Evolutionary conservation across 495 filamentous ascomycete genomes (phyloP), one percentile per base, ranked within the genome.

Genomic region (Talaromyces proteolyticus): DNA sequence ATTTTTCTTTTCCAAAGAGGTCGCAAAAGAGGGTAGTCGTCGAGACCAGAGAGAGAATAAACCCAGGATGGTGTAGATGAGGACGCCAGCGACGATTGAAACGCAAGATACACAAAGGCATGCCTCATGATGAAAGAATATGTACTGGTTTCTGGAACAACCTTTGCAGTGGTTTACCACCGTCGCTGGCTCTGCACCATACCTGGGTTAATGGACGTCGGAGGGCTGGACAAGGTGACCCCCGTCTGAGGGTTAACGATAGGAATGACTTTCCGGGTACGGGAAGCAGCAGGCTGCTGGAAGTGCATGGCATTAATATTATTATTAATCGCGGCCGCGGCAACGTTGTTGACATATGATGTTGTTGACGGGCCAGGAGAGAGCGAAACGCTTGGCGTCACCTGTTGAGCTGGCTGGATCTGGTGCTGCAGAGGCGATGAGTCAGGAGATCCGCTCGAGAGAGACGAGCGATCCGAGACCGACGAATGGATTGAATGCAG

Each of bases 241-340:
- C 93, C 90, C 25, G 94, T 97, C 53, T 76, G 86, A 26, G 93
- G 93, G 78, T 99, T 96, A 70, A 99, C 86, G 65, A 99, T 99
- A 16, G 93, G 94, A 57, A 99, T 99, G 57, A 93, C 89, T 64
- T 96, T 97, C 57, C 92, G 88, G 55, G 85, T 82, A 64, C 94
- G 88, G 50, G 87, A 86, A 48, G 91, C 86, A 46, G 89, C 68
- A 37, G 89, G 87, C 73, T 96, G 93, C 62, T 94, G 88, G 58
- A 88, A 77, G 69, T 89, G 94, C 53, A 88, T 73, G 56, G 78
- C 74, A 69, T 74, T 71, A 59, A 68, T 63, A 52, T 69, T 75
- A 65, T 62, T 75, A 20, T 45, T 52, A 23, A 52, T 38, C 14
- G 20, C 25, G 20, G 49, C 24, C 18, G 49, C 40, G 56, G 68